Percentiles rank a stretch among this genome's conserved stretches.
Conservation (phyloP, 345 rosid species). For the Brassica juncea region DNA sequence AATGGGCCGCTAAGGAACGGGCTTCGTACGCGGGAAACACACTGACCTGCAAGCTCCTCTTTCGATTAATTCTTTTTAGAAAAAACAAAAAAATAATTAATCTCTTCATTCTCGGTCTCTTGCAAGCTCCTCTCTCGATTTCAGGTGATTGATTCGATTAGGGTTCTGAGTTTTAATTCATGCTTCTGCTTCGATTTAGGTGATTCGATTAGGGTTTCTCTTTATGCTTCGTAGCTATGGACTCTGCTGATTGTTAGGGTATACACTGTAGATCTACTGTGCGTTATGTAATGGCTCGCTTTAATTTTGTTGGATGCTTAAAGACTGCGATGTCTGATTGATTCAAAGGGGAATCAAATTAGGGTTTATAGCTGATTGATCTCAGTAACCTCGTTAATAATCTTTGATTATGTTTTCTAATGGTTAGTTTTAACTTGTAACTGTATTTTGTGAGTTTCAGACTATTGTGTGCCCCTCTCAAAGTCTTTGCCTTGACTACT, state of each 20-base stretch:
- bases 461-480: neutral
- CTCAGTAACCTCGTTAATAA: neutral
- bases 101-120: constrained; percentile 10
- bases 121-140: constrained; percentile 31
- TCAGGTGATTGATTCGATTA: constrained; percentile 41
- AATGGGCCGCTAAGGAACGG: constrained; percentile 22
- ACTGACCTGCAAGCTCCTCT: no score
- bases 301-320: neutral
- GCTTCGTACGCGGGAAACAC: neutral
- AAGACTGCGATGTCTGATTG: constrained; percentile 1
- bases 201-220: neutral
- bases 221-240: neutral
- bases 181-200: constrained; percentile 8
- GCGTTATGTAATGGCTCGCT: neutral
- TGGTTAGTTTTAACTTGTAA: neutral
- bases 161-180: constrained; percentile 27
- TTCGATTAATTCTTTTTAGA: neutral
- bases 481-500: no score
- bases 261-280: constrained; percentile 24
- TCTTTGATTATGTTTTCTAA: neutral
- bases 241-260: constrained; percentile 5
- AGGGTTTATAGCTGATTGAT: neutral
- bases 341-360: neutral
- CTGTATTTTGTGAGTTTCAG: neutral
- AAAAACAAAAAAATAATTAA: neutral